Evolutionary conservation across 768 basidiomycete species (phyloP), one percentile per base, ranked within the genome.

Genomic region (Collybia nuda): DNA sequence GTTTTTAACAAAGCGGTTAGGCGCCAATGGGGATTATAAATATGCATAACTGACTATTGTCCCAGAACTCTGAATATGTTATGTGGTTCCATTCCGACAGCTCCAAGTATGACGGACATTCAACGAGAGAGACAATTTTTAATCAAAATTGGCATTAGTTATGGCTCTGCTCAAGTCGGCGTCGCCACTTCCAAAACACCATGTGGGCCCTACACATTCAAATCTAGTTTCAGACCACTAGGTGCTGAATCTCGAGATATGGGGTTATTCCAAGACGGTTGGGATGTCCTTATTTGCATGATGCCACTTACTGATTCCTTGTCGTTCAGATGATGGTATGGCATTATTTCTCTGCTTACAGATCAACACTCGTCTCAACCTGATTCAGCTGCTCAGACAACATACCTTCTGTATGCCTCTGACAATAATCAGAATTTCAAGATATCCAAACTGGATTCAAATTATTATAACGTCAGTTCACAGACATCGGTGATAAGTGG

Each of bases 61-160:
- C n/a, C 15, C 47, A 84, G 81, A 83, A 77, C 56, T 69, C 69
- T 6, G 79, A 83, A 69, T 84, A 83, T 59, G 83, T 84, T 18
- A 82, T 85, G 82, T 85, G 83, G 83, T 85, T 85, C 69, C 83
- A 85, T 62, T 82, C 80, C 7, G 83, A 85, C 56, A 73, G 70
- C 19, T 80, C 79, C 53, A 77, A 81, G 82, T 82, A 53, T 38
- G 69, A 62, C 58, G 5, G 14, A 14, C 32, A 12, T 11, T 29
- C 8, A 15, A 29, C 18, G 2, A n/a, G 19, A 39, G 26, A 18
- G 22, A n/a, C 22, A 32, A 8, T 26, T 37, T 0, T 6, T 14
- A 22, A 19, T 14, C 18, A 21, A 26, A n/a, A n/a, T 9, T 18
- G 2, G 32, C 3, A 21, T 11, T 45, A 85, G 82, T 63, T 85